A percentile compares a stretch with the other conserved stretches of the same genome.
These are phyloP conservation scores for Xylaria sp. DNA, from an alignment of 2,329 filamentous ascomycete species.

Conservation along the genomic window DNA sequence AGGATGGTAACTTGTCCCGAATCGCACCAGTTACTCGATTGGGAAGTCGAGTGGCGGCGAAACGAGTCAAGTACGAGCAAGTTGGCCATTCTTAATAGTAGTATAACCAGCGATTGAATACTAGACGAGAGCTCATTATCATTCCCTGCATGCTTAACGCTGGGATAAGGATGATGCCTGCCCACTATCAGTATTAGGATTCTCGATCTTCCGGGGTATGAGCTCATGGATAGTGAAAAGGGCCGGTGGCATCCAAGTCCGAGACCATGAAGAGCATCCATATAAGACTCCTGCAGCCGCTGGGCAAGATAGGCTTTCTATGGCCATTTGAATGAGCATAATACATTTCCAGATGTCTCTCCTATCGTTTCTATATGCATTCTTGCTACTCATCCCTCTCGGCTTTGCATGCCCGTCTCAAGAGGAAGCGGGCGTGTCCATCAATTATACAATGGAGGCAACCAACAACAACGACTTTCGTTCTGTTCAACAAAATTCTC, in stretches of 20 bases:
- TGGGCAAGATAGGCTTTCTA: background rate
- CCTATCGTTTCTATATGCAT: background rate
- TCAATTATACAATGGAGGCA: background rate
- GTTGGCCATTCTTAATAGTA: background rate
- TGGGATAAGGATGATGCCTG: background rate
- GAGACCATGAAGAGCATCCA: background rate
- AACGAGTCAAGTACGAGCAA: background rate
- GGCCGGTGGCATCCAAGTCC: background rate
- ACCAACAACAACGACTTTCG: constrained; percentile 21
- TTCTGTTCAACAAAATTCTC: background rate
- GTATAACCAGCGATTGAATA: background rate
- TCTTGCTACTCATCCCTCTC: constrained; percentile 18
- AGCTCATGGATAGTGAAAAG: background rate
- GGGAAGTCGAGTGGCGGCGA: background rate
- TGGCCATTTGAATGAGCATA: background rate
- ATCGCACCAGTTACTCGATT: constrained; percentile 31
- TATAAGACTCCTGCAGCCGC: constrained; percentile 1
- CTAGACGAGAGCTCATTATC: background rate
- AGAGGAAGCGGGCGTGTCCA: constrained; percentile 1
- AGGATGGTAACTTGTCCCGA: constrained; percentile 12
- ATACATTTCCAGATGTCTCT: background rate
- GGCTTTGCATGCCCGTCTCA: constrained; percentile 20
- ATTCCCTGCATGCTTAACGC: background rate
- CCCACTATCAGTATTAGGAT: background rate
- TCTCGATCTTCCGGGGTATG: background rate